Conservation (phyloP, 371 early-diverging fungal genomes). For the Basidiobolus heterosporus region DNA sequence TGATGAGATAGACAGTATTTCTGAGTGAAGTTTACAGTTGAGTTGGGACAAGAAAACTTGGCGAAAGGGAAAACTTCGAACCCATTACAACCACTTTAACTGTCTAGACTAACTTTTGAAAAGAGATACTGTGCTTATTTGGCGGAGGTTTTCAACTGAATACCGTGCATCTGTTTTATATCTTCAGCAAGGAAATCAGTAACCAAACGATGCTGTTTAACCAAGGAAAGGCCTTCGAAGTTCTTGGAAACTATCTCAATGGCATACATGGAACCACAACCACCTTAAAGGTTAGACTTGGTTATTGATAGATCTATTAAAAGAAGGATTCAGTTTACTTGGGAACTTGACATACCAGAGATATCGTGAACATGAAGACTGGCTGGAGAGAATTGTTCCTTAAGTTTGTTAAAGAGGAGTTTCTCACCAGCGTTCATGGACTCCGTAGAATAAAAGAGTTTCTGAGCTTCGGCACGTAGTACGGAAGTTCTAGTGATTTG, state of each 20-base stretch:
- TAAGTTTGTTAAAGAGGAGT: conserved; percentile 50
- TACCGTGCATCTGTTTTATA: conserved; percentile 82
- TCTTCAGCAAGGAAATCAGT: conserved; percentile 72
- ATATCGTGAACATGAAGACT: conserved; percentile 69
- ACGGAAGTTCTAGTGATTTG: no score
- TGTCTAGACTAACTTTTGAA: no score
- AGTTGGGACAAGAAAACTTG: no score
- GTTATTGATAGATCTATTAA: neutral
- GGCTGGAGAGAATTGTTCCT: conserved; percentile 40
- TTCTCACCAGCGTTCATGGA: conserved; percentile 45
- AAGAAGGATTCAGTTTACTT: neutral
- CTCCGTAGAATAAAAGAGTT: conserved; percentile 3
- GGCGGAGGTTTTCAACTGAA: conserved; percentile 25
- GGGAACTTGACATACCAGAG: conserved; percentile 31
- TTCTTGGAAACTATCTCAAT: conserved; percentile 60
- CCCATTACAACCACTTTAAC: no score
- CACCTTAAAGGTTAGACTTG: conserved; percentile 29
- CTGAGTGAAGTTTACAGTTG: no score
- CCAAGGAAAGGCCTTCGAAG: conserved; percentile 56
- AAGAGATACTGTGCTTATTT: neutral
- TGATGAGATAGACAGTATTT: no score
- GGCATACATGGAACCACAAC: conserved; percentile 88
- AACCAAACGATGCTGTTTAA: conserved; percentile 82
- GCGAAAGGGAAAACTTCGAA: no score
- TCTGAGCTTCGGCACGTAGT: no score